phyloP scores from a whole-genome alignment of 257 asterid species.

The Capsicum pubescens region DNA sequence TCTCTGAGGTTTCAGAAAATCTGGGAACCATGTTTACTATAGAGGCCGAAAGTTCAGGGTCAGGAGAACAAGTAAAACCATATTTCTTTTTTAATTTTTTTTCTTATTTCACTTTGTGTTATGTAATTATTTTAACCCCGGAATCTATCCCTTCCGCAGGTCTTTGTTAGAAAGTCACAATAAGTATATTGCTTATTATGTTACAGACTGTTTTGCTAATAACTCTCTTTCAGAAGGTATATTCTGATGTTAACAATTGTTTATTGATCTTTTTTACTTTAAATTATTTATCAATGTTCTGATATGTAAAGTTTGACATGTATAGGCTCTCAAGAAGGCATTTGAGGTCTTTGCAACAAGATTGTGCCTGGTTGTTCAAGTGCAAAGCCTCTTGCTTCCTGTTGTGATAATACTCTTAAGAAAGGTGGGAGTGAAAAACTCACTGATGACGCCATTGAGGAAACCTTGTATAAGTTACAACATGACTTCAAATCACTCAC shows the following conservation, averaged over 20 bases:
- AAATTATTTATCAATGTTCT: conserved; percentile 21
- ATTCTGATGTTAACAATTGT: neutral
- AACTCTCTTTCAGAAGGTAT: conserved; percentile 42
- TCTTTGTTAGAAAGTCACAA: conserved; percentile 42
- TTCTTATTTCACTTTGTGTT: neutral
- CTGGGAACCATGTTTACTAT: conserved; percentile 27
- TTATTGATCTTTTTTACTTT: neutral
- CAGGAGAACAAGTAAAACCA: conserved; percentile 48
- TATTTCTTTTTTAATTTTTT: neutral
- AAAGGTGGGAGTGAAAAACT: too few species aligned
- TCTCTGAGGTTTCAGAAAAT: too few species aligned
- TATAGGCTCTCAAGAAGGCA: conserved; percentile 71
- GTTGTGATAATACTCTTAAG: too few species aligned
- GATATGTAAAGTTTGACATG: conserved; percentile 15
- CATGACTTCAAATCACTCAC: neutral
- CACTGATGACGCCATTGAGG: too few species aligned
- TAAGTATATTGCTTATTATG: conserved; percentile 34
- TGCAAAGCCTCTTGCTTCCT: too few species aligned
- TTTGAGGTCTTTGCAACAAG: conserved; percentile 75
- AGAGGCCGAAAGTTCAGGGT: conserved; percentile 49
- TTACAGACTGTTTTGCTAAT: conserved; percentile 31
- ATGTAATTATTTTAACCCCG: neutral
- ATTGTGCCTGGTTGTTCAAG: too few species aligned
- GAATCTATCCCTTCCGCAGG: conserved; percentile 21
- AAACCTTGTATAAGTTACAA: conserved; percentile 65